Percentiles rank a stretch among this genome's conserved stretches.
phyloP scores from a whole-genome alignment of 140 eudicot genomes.

The Erigeron philadelphicus region DNA sequence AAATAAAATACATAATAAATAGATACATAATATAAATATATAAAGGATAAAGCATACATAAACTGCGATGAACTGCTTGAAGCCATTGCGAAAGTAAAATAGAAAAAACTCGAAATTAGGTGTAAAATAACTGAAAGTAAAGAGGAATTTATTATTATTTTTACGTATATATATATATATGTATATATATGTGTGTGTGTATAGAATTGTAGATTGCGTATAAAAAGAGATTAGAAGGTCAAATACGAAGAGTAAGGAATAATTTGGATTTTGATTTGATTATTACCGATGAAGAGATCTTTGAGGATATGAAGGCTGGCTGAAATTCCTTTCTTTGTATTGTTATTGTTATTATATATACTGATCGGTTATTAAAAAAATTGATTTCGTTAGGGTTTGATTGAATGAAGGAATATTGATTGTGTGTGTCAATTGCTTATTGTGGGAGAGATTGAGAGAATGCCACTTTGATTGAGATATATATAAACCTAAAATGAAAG shows the following conservation, averaged over 20 bases:
- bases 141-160: slow-evolving; percentile 6
- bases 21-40: not conserved
- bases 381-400: slow-evolving; percentile 33
- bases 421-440: no score
- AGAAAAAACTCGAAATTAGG: not conserved
- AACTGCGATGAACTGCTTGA: slow-evolving; percentile 26
- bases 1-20: not conserved
- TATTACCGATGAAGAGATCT: slow-evolving; percentile 32
- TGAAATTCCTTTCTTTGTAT: not conserved
- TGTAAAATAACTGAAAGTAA: not conserved
- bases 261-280: not conserved
- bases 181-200: not conserved
- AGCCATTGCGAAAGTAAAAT: slow-evolving; percentile 25
- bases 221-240: slow-evolving; percentile 35
- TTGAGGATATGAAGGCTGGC: slow-evolving; percentile 35
- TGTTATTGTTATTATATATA: no score
- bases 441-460: no score
- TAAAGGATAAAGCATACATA: not conserved
- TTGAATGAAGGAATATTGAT: slow-evolving; percentile 17
- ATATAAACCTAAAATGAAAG: no score
- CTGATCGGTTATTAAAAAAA: not conserved
- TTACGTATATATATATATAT: slow-evolving; percentile 1
- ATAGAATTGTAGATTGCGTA: slow-evolving; percentile 29
- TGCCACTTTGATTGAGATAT: no score
- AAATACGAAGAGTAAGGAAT: slow-evolving; percentile 34